A percentile compares a stretch with the other conserved stretches of the same genome.
Conservation (phyloP, 805 yeast genomes). For the Limtongia smithiae region DNA sequence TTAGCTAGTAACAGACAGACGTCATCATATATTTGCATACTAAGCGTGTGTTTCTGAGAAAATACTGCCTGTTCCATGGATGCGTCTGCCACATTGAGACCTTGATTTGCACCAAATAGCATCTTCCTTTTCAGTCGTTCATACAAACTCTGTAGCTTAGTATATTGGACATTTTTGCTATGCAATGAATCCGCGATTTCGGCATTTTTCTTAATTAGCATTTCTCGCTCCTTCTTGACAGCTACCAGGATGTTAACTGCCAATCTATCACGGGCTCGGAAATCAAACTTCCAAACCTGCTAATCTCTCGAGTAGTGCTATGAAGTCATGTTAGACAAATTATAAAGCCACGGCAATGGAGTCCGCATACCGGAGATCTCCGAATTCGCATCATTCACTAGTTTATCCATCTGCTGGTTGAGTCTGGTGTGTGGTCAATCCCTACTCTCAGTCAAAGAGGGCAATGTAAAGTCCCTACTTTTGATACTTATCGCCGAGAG, state of each 20-base stretch:
- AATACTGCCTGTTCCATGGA: no score
- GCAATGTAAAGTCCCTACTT: background rate
- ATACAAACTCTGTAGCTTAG: constrained; percentile 17
- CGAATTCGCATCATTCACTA: constrained; percentile 12
- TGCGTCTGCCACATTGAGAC: background rate
- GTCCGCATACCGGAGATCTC: constrained; percentile 12
- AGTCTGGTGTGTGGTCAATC: background rate
- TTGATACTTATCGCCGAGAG: constrained; percentile 8
- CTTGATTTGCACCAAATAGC: background rate
- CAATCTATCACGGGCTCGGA: background rate
- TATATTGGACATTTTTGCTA: constrained; percentile 10
- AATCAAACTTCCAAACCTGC: background rate
- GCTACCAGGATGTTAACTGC: no score
- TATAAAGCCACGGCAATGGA: no score
- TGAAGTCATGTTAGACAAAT: background rate
- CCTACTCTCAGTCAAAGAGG: background rate
- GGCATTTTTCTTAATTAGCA: constrained; percentile 2
- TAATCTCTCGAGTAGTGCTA: constrained; percentile 4
- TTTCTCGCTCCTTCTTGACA: constrained; percentile 5
- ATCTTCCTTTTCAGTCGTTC: constrained; percentile 16
- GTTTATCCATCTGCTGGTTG: constrained; percentile 8
- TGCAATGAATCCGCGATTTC: constrained; percentile 9
- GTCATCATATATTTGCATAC: no score
- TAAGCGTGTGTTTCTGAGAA: no score
- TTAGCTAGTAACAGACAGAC: no score